A percentile compares a stretch with the other conserved stretches of the same genome.
phyloP scores from a whole-genome alignment of 306 rosid genomes.

The Quillaja saponaria region DNA sequence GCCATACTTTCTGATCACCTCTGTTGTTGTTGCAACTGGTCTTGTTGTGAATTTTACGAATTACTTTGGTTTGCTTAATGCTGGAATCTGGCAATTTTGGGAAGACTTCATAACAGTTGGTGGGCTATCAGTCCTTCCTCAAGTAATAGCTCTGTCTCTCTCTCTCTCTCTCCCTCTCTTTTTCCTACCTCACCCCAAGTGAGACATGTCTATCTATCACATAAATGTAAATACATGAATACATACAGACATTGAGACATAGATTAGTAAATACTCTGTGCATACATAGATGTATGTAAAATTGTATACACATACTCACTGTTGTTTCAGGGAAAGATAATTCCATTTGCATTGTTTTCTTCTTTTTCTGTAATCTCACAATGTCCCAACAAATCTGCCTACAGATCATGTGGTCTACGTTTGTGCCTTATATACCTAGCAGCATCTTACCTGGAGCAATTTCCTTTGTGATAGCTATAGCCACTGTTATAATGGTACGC shows the following conservation, averaged over 20 bases:
- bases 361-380: slow-evolving; percentile 21
- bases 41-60: slow-evolving; percentile 73
- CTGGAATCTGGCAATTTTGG: slow-evolving; percentile 69
- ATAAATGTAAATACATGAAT: too few species aligned
- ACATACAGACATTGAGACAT: too few species aligned
- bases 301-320: too few species aligned
- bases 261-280: too few species aligned
- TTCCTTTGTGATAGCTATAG: slow-evolving; percentile 60
- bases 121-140: slow-evolving; percentile 83
- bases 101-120: slow-evolving; percentile 88
- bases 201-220: too few species aligned
- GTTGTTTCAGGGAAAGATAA: not conserved
- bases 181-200: too few species aligned
- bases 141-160: slow-evolving; percentile 47
- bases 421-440: slow-evolving; percentile 83
- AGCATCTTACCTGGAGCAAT: slow-evolving; percentile 73
- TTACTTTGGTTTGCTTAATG: slow-evolving; percentile 63
- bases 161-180: not conserved
- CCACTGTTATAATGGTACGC: slow-evolving; percentile 55
- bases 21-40: slow-evolving; percentile 62
- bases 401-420: slow-evolving; percentile 99
- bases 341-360: not conserved
- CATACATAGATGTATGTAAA: not conserved
- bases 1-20: slow-evolving; percentile 61
- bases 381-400: slow-evolving; percentile 21